phyloP scores from a whole-genome alignment of 768 basidiomycete genomes.

The Auriscalpium orientale region DNA sequence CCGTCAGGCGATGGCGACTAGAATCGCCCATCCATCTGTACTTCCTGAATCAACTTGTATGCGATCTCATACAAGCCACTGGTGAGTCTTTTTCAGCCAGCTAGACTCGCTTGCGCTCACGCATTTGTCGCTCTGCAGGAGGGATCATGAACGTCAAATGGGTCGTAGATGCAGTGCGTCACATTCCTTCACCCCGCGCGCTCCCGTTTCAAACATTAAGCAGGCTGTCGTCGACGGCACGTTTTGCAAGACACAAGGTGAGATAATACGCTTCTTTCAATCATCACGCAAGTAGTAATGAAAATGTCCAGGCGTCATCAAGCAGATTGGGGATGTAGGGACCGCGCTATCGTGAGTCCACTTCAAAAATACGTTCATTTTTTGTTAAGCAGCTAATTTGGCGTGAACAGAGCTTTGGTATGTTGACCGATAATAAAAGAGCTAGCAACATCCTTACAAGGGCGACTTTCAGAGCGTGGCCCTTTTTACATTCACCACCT shows the following conservation, averaged over 20 bases:
- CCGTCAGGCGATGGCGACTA: conserved; percentile 12
- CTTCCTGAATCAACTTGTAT: conserved; percentile 21
- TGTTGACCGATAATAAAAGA: too few relatives aligned
- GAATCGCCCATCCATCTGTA: conserved; percentile 22
- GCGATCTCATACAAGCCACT: conserved; percentile 22
- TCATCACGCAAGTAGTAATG: not conserved
- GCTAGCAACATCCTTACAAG: not conserved
- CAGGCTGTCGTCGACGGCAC: not conserved
- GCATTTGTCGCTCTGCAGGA: conserved; percentile 18
- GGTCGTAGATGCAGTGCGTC: conserved; percentile 25
- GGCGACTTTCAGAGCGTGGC: conserved; percentile 26
- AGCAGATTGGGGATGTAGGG: conserved; percentile 12
- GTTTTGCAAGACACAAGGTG: conserved; percentile 13
- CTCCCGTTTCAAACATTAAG: not conserved
- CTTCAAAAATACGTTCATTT: not conserved
- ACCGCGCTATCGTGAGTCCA: conserved; percentile 13
- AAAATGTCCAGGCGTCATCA: conserved; percentile 6
- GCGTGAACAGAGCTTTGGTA: too few relatives aligned
- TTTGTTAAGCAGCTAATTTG: not conserved
- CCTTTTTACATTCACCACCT: conserved; percentile 31
- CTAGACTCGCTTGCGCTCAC: too few relatives aligned
- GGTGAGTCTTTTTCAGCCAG: conserved; percentile 10
- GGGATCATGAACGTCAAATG: conserved; percentile 31
- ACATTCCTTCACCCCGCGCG: not conserved
- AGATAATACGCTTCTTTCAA: not conserved